These are phyloP conservation scores for Pichia sp. DNA, from an alignment of 1,139 yeast genomes.

Conservation along the genomic window DNA sequence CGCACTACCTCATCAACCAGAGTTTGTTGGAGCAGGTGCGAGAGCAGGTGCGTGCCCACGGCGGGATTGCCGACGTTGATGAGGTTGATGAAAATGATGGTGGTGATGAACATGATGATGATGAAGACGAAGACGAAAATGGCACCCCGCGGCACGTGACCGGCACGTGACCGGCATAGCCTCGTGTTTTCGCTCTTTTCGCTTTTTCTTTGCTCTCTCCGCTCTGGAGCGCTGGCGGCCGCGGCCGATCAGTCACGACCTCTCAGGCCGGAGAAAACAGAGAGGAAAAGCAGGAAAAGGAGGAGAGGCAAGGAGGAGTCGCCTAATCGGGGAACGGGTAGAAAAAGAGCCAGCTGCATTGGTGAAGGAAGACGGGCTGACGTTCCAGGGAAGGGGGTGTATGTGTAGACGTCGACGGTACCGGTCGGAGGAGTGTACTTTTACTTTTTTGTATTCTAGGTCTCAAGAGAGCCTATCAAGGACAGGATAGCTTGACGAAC, in stretches of 20 bases:
- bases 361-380: neutral
- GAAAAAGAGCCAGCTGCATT: neutral
- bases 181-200: too few species aligned
- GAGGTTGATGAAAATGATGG: conserved; percentile 5
- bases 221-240: neutral
- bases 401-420: neutral
- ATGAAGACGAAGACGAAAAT: neutral
- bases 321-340: neutral
- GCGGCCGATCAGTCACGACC: neutral
- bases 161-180: too few species aligned
- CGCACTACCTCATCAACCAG: conserved; percentile 9
- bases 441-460: neutral
- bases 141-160: neutral
- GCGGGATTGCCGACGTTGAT: conserved; percentile 5
- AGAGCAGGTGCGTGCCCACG: conserved; percentile 10
- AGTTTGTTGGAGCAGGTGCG: conserved; percentile 14
- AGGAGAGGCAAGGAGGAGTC: neutral
- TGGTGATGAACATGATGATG: neutral
- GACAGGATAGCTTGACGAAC: neutral
- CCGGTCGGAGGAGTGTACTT: neutral
- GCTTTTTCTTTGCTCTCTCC: neutral
- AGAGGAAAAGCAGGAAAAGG: neutral
- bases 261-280: neutral
- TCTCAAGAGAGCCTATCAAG: neutral
- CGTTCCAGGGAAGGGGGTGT: neutral